phyloP scores from a whole-genome alignment of 768 basidiomycete genomes.

The Pluteus cervinus region DNA sequence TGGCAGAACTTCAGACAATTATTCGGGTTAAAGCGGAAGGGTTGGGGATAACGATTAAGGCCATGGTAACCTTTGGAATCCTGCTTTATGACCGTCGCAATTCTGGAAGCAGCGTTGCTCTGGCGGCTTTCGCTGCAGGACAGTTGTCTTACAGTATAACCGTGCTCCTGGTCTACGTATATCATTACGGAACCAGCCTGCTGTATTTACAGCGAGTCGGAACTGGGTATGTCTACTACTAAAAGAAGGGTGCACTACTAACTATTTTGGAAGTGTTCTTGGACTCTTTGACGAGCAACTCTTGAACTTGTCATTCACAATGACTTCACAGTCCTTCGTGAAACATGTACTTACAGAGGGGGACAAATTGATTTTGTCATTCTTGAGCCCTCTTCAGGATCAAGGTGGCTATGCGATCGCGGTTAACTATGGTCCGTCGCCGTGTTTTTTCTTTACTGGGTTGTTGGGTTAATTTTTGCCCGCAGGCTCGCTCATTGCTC shows the following conservation, averaged over 20 bases:
- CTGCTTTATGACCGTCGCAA: slow-evolving; percentile 44
- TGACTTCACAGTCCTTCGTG: slow-evolving; percentile 84
- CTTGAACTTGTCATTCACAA: slow-evolving; percentile 67
- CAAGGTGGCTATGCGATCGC: slow-evolving; percentile 96
- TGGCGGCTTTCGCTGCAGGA: slow-evolving; percentile 83
- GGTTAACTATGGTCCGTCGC: slow-evolving; percentile 80
- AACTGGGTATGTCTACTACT: too few species aligned
- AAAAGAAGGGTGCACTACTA: too few species aligned
- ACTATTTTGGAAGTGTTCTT: too few species aligned
- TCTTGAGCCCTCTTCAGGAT: slow-evolving; percentile 75
- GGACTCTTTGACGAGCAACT: too few species aligned
- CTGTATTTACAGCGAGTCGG: slow-evolving; percentile 32
- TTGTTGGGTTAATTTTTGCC: background rate
- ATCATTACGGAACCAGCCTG: slow-evolving; percentile 26
- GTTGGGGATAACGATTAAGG: slow-evolving; percentile 67
- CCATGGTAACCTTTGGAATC: slow-evolving; percentile 62
- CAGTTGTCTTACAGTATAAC: slow-evolving; percentile 69
- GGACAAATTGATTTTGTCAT: slow-evolving; percentile 85
- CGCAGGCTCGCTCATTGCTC: slow-evolving; percentile 87
- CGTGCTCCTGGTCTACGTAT: slow-evolving; percentile 52
- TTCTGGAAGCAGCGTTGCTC: slow-evolving; percentile 39
- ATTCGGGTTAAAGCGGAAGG: slow-evolving; percentile 86
- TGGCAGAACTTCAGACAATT: slow-evolving; percentile 59
- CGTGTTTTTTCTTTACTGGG: background rate
- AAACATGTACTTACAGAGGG: slow-evolving; percentile 97